Conservation (phyloP, 2,329 filamentous ascomycete species). For the Nothopassalora personata region DNA sequence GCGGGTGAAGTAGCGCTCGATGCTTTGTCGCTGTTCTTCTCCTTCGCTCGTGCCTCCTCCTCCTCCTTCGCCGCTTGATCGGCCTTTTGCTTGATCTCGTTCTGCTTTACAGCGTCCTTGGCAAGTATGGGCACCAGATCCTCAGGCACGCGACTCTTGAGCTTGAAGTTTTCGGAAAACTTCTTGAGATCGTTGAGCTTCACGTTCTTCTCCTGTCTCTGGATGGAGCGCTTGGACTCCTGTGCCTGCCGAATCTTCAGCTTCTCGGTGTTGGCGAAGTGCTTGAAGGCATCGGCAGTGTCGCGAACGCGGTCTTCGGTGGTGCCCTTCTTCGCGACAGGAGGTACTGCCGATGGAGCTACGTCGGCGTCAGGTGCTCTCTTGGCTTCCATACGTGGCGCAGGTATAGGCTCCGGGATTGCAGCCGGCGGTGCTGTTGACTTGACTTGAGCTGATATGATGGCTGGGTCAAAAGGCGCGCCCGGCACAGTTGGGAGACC, state of each 20-base stretch:
- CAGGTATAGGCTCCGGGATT: constrained; percentile 1
- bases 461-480: constrained; percentile 77
- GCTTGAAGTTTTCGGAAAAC: constrained; percentile 89
- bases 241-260: constrained; percentile 51
- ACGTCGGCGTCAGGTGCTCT: constrained; percentile 14
- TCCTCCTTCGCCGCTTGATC: constrained; percentile 63
- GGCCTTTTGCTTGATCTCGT: constrained; percentile 85
- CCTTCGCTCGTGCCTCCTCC: constrained; percentile 45
- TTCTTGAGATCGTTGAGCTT: constrained; percentile 93
- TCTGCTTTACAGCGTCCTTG: constrained; percentile 92
- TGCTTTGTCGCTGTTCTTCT: constrained; percentile 23
- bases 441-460: constrained; percentile 77
- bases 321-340: constrained; percentile 41
- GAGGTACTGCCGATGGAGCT: constrained; percentile 8
- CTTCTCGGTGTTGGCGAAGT: constrained; percentile 59
- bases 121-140: constrained; percentile 93
- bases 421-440: constrained; percentile 34
- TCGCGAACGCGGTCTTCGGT: constrained; percentile 58
- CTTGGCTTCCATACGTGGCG: constrained; percentile 18
- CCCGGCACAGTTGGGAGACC: constrained; percentile 68
- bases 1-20: constrained; percentile 20
- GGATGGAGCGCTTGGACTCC: constrained; percentile 52
- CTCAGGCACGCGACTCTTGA: constrained; percentile 83
- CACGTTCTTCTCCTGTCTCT: constrained; percentile 73
- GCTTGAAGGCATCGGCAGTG: constrained; percentile 58